Evolutionary conservation across 441 rosid species (phyloP).

Genomic region (Populus hybrid): DNA sequence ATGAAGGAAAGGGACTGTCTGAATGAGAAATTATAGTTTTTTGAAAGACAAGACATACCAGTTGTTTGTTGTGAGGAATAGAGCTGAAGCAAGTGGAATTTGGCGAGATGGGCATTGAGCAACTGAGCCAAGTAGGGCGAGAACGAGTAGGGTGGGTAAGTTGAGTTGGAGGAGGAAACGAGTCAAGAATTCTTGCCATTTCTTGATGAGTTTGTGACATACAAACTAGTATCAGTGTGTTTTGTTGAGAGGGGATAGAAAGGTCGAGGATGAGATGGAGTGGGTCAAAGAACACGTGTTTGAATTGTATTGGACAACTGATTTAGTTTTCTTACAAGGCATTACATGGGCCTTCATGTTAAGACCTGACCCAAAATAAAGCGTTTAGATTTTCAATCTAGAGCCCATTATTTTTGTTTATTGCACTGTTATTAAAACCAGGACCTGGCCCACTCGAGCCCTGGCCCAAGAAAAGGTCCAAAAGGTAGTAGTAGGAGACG

Average conservation of each 20-base stretch:
- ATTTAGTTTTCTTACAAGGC: background rate
- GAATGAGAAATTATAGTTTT: background rate
- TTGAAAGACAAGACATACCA: conserved; percentile 14
- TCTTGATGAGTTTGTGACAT: background rate
- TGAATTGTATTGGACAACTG: background rate
- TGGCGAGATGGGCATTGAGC: conserved; percentile 16
- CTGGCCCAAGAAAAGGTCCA: background rate
- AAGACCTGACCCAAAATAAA: background rate
- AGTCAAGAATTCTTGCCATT: conserved; percentile 30
- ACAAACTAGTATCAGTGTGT: background rate
- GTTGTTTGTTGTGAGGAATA: conserved; percentile 15
- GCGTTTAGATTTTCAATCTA: background rate
- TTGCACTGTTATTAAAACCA: too few relatives aligned
- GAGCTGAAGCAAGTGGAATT: conserved; percentile 12
- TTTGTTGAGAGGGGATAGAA: background rate
- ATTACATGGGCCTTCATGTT: background rate
- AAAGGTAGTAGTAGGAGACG: too few relatives aligned
- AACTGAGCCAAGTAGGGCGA: conserved; percentile 7
- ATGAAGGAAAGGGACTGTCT: background rate
- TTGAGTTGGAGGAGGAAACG: conserved; percentile 19
- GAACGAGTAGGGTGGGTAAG: conserved; percentile 7
- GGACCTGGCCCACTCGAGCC: too few relatives aligned
- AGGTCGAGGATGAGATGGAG: background rate
- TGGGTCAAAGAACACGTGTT: background rate
- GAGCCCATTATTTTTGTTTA: background rate